Conservation (phyloP, 768 basidiomycete species). For the Lentinula raphanica region DNA sequence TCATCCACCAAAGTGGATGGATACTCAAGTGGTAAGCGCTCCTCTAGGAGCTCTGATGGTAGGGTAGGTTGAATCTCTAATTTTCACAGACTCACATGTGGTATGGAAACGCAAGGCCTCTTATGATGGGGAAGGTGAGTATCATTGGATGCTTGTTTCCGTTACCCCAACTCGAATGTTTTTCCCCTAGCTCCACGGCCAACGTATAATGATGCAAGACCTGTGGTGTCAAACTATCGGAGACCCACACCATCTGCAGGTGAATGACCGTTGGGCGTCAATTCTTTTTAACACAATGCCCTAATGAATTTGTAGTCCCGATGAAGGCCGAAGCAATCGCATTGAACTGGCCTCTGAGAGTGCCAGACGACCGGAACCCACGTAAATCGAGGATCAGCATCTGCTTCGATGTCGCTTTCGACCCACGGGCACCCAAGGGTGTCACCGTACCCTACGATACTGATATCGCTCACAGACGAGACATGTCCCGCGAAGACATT, state of each 20-base stretch:
- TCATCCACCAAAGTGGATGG: conserved; percentile 4
- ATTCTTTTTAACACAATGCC: not conserved
- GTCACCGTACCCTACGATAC: not conserved
- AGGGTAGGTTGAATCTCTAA: not conserved
- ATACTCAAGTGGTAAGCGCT: conserved; percentile 5
- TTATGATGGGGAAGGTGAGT: not conserved
- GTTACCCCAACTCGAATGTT: not conserved
- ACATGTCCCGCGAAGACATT: not conserved
- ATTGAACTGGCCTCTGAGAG: conserved; percentile 5
- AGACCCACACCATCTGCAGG: not conserved
- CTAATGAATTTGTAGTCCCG: not conserved
- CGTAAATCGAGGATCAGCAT: not conserved
- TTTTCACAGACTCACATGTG: conserved; percentile 2
- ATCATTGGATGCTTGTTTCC: not conserved
- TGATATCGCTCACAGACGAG: not conserved
- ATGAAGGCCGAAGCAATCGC: conserved; percentile 5
- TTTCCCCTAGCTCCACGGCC: not conserved
- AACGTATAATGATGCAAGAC: not conserved
- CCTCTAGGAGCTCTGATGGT: not conserved
- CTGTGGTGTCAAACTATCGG: not conserved
- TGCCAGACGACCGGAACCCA: not conserved
- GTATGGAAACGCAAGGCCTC: not conserved
- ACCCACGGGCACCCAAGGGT: not conserved
- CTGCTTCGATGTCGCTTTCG: conserved; percentile 6
- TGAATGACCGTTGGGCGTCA: not conserved